phyloP scores from a whole-genome alignment of 106 monocot genomes.

The Dioscorea alata region DNA sequence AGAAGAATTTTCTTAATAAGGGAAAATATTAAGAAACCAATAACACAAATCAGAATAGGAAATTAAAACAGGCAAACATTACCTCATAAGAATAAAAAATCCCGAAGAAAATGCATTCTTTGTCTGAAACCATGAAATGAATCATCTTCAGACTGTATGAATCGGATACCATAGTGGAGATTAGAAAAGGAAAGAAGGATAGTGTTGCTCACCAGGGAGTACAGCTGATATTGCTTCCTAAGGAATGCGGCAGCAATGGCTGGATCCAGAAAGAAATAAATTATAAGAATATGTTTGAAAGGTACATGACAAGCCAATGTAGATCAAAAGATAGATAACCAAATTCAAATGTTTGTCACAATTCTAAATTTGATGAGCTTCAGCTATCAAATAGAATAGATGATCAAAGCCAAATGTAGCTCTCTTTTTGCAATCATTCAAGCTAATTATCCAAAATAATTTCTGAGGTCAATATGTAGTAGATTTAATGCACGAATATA shows the following conservation, averaged over 20 bases:
- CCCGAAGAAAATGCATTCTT: slow-evolving; percentile 51
- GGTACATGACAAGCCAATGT: too few species aligned
- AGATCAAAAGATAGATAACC: not conserved
- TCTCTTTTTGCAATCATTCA: not conserved
- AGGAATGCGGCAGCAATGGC: slow-evolving; percentile 40
- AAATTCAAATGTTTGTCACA: not conserved
- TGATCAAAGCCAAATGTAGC: not conserved
- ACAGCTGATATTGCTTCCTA: slow-evolving; percentile 36
- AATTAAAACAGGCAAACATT: not conserved
- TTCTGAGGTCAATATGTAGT: not conserved
- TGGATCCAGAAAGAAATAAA: slow-evolving; percentile 11
- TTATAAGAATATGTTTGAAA: not conserved
- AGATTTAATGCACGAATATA: too few species aligned
- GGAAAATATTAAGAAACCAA: not conserved
- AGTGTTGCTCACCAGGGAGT: slow-evolving; percentile 26
- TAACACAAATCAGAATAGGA: not conserved
- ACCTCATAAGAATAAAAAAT: slow-evolving; percentile 44
- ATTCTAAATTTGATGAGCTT: not conserved
- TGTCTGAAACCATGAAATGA: slow-evolving; percentile 24
- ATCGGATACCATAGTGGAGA: not conserved
- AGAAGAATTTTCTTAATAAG: not conserved
- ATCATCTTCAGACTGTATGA: not conserved
- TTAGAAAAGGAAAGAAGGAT: not conserved
- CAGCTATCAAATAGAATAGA: not conserved
- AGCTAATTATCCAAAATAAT: not conserved